Conservation (phyloP, 2,329 filamentous ascomycete genomes). For the Exophiala mesophila region DNA sequence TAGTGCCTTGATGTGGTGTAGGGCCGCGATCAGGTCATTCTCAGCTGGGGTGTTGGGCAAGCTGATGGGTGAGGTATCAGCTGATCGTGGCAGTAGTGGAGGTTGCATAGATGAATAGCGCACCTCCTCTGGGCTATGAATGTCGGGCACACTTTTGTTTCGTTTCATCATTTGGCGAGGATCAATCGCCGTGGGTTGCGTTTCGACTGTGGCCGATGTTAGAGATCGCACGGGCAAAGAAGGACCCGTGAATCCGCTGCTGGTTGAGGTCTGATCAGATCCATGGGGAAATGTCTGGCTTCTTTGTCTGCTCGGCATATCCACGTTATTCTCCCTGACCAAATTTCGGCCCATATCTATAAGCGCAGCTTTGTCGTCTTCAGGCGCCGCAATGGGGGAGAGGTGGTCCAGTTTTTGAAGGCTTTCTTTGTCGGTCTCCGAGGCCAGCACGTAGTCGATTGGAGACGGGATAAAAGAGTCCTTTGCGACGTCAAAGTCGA, state of each 20-base stretch:
- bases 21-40: conserved; percentile 76
- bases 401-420: conserved; percentile 13
- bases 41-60: conserved; percentile 61
- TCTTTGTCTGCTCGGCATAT: conserved; percentile 67
- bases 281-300: conserved; percentile 81
- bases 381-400: conserved; percentile 12
- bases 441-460: conserved; percentile 40
- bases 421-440: conserved; percentile 55
- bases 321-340: conserved; percentile 35
- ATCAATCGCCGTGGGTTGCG: conserved; percentile 30
- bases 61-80: conserved; percentile 46
- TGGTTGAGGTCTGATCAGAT: conserved; percentile 6
- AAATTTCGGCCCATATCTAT: not conserved
- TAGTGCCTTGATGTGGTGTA: conserved; percentile 76
- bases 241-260: conserved; percentile 19
- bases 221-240: conserved; percentile 26
- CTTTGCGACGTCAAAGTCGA: conserved; percentile 53
- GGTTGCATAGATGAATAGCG: conserved; percentile 36
- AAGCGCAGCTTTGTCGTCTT: conserved; percentile 9
- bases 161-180: conserved; percentile 37
- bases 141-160: conserved; percentile 42
- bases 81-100: conserved; percentile 35
- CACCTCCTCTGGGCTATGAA: conserved; percentile 42
- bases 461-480: conserved; percentile 64
- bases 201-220: conserved; percentile 20